Evolutionary conservation across 2,329 filamentous ascomycete species (phyloP).

Genomic region (Leptodontidium sp.): DNA sequence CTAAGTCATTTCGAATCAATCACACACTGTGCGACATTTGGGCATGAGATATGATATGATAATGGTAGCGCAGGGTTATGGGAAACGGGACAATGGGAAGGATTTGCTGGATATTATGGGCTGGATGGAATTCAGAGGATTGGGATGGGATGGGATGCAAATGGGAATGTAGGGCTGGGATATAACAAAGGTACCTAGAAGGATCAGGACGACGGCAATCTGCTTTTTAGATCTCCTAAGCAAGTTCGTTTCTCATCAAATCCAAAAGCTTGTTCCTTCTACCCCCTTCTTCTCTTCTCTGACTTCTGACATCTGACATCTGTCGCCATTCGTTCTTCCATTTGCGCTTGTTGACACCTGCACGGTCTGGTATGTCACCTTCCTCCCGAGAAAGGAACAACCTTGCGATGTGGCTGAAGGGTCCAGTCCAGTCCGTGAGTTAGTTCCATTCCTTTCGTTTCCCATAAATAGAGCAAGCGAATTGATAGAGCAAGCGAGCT

Average conservation of each 20-base stretch:
- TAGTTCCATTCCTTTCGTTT: neutral
- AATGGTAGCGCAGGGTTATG: neutral
- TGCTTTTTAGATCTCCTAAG: constrained; percentile 23
- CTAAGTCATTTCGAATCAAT: constrained; percentile 24
- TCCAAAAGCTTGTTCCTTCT: constrained; percentile 14
- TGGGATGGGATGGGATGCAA: neutral
- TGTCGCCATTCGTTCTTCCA: neutral
- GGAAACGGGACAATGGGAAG: neutral
- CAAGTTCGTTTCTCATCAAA: constrained; percentile 13
- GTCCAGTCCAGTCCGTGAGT: neutral
- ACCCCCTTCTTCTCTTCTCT: neutral
- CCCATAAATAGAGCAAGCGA: constrained; percentile 12
- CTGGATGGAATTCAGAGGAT: constrained; percentile 14
- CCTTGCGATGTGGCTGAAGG: constrained; percentile 10
- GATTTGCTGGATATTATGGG: constrained; percentile 17
- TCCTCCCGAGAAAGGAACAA: neutral
- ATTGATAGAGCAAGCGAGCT: constrained; percentile 14
- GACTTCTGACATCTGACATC: no score
- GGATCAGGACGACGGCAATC: constrained; percentile 12
- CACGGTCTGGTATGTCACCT: neutral
- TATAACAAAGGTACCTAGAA: constrained; percentile 9
- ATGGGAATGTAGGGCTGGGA: constrained; percentile 5
- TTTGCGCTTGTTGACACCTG: neutral
- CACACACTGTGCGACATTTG: neutral
- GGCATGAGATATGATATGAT: constrained; percentile 3